These are phyloP conservation scores for Liriodendron chinense DNA, from an alignment of 164 flowering plant genomes.

Conservation along the genomic window DNA sequence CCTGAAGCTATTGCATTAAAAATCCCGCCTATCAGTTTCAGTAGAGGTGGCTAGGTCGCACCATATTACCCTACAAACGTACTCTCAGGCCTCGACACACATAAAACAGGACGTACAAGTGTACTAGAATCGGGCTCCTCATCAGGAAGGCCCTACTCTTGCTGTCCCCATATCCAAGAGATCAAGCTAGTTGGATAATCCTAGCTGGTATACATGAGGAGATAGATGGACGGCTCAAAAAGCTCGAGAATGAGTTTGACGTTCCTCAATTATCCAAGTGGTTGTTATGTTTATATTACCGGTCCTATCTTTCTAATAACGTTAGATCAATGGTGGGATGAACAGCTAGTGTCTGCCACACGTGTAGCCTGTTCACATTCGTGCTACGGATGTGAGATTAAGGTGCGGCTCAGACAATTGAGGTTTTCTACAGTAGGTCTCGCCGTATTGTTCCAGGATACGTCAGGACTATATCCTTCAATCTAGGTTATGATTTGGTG, in stretches of 20 bases:
- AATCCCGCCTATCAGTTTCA: too few relatives aligned
- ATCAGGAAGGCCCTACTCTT: neutral
- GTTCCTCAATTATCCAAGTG: neutral
- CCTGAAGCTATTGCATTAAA: too few relatives aligned
- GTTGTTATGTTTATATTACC: neutral
- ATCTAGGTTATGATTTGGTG: too few relatives aligned
- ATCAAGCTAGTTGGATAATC: neutral
- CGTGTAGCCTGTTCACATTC: neutral
- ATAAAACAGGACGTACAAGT: neutral
- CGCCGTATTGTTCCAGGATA: too few relatives aligned
- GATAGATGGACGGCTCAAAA: neutral
- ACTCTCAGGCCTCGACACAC: neutral
- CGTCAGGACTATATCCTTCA: too few relatives aligned
- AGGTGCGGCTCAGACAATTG: too few relatives aligned
- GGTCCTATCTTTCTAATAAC: neutral
- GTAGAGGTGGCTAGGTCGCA: neutral
- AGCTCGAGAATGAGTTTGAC: neutral
- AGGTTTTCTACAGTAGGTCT: too few relatives aligned
- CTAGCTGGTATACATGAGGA: neutral
- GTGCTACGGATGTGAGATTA: neutral
- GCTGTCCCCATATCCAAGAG: neutral
- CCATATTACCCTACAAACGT: neutral
- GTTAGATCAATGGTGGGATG: neutral
- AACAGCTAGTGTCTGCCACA: neutral
- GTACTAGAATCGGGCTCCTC: neutral